phyloP scores from a whole-genome alignment of 495 filamentous ascomycete species.

The Sordaria brevicollis region DNA sequence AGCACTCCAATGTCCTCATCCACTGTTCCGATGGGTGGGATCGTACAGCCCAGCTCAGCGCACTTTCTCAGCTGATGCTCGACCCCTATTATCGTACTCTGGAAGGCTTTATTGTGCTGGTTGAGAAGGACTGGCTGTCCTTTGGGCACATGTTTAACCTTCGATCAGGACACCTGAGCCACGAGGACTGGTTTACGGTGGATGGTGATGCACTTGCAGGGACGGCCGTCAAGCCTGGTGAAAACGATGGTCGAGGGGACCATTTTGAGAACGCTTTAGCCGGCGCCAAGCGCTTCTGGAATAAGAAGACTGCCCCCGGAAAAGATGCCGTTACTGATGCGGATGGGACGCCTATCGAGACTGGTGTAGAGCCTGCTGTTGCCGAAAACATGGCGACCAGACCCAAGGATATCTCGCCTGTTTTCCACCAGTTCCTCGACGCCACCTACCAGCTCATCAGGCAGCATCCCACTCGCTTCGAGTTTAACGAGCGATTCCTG shows the following conservation, averaged over 20 bases:
- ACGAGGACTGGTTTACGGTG: conserved; percentile 90
- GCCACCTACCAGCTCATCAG: conserved; percentile 83
- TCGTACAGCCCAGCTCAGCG: conserved; percentile 88
- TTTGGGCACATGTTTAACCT: conserved; percentile 97
- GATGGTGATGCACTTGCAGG: conserved; percentile 59
- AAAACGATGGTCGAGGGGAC: conserved; percentile 51
- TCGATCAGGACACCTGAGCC: conserved; percentile 72
- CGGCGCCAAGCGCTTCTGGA: conserved; percentile 85
- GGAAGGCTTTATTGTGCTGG: conserved; percentile 87
- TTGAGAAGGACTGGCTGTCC: conserved; percentile 97
- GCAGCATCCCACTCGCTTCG: conserved; percentile 84
- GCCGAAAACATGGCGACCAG: conserved; percentile 39
- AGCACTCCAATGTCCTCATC: conserved; percentile 89
- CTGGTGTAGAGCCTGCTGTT: conserved; percentile 25
- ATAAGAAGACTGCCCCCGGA: conserved; percentile 56
- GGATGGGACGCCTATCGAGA: conserved; percentile 26
- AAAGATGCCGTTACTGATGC: conserved; percentile 46
- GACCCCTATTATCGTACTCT: conserved; percentile 94
- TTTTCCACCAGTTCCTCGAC: conserved; percentile 98
- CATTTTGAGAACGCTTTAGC: conserved; percentile 79
- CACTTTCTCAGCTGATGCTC: conserved; percentile 85
- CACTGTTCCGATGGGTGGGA: conserved; percentile 99
- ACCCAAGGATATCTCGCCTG: conserved; percentile 79
- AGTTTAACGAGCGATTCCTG: conserved; percentile 94
- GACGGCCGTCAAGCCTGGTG: conserved; percentile 41